Evolutionary conservation across 2,329 filamentous ascomycete species (phyloP), one percentile per base, ranked within the genome.

Genomic region (Anisogramma anomala): DNA sequence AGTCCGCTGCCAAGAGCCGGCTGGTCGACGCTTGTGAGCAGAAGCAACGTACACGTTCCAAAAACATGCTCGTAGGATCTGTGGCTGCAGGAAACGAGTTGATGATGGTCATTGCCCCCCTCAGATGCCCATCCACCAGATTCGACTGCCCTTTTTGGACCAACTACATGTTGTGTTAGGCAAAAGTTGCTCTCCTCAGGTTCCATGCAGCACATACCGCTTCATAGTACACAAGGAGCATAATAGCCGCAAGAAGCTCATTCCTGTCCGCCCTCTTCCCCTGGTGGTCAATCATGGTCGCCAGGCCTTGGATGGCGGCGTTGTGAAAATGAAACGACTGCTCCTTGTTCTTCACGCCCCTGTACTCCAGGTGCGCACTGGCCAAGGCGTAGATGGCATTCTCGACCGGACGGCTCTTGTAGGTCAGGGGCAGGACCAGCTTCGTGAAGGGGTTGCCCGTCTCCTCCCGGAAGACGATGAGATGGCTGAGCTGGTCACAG

Each of bases 301-400:
- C 68, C 27, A 80, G 57, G 1, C 71, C 73, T 49, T 74, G 69
- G 18, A 79, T 69, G 9, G 75, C 74, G 52, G 67, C 65, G 45
- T 71, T 76, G 47, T 79, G 75, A 47, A 77, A 78, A 46, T 68
- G 67, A 1, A 77, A 57, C 26, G 74, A 76, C 49, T 68, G 71
- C 49, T 79, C 72, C 15, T 60, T 55, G 17, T 67, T 69, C 19
- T 67, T 59, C 5, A 74, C 60, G 2, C 71, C 72, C 19, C 72
- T 62, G 36, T 74, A 85, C 49, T 89, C 82, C 43, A 93, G 65
- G 56, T 94, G 91, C 44, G 87, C 89, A 42, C 82, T 84, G 0
- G 85, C 77, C 6, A 95, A 65, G 0, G 87, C 86, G 44, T 84
- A 87, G 45, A 95, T 82, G 8, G 87, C 85, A 54, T 91, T 85